Evolutionary conservation across 495 filamentous ascomycete species (phyloP).

Genomic region (Lasiosphaeria hispida): DNA sequence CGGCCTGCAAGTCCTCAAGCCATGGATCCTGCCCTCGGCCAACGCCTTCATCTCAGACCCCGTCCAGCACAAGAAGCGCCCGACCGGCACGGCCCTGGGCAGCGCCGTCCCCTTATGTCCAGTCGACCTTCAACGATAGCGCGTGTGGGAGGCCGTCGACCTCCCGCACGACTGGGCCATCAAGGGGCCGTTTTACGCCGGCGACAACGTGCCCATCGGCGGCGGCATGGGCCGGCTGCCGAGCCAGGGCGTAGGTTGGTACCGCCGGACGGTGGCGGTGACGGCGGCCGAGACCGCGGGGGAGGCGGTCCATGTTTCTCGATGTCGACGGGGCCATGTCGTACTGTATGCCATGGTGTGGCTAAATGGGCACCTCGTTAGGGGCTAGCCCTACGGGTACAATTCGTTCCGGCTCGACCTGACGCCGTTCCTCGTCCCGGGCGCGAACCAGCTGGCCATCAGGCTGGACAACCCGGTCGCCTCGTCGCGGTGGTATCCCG

Average conservation of each 20-base stretch:
- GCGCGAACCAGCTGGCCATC: conserved; percentile 47
- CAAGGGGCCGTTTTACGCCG: conserved; percentile 44
- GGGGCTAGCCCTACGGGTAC: conserved; percentile 53
- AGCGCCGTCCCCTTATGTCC: conserved; percentile 14
- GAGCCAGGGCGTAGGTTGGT: conserved; percentile 50
- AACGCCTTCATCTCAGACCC: conserved; percentile 27
- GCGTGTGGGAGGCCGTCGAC: conserved; percentile 21
- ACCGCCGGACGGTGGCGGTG: conserved; percentile 41
- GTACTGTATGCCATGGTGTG: conserved; percentile 47
- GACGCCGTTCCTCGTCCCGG: conserved; percentile 39
- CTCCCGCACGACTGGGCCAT: conserved; percentile 51
- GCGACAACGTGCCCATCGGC: conserved; percentile 41
- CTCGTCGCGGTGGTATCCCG: conserved; percentile 50
- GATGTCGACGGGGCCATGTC: conserved; percentile 54
- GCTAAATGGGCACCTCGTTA: conserved; percentile 48
- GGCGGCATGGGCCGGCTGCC: conserved; percentile 59
- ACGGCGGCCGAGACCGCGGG: conserved; percentile 25
- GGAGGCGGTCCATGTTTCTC: conserved; percentile 40
- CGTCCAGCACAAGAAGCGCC: conserved; percentile 7
- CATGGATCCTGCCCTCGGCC: conserved; percentile 26
- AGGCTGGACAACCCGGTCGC: conserved; percentile 42
- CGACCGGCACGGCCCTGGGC: conserved; percentile 1
- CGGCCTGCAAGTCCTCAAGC: conserved; percentile 9
- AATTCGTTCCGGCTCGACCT: conserved; percentile 49
- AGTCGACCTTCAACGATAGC: conserved; percentile 17